These are phyloP conservation scores for Sequoia sempervirens DNA, from an alignment of 75 land plant species.

Conservation along the genomic window DNA sequence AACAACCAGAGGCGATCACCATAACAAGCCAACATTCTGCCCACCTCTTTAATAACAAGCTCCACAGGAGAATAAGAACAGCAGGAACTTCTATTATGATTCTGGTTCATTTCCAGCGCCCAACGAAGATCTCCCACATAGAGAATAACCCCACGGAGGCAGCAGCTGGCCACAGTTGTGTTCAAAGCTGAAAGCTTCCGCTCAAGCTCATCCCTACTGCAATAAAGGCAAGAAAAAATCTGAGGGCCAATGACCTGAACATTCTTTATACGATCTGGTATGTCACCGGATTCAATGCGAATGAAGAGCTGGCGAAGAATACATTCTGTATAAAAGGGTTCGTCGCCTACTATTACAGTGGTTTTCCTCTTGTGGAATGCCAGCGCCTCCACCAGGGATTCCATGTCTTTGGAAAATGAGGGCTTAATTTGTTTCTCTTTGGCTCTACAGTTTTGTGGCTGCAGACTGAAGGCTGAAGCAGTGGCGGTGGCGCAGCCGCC, in stretches of 20 bases:
- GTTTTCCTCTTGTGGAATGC: constrained; percentile 32
- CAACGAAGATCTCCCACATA: constrained; percentile 78
- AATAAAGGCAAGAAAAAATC: constrained; percentile 30
- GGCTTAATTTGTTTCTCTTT: neutral
- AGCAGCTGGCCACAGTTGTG: constrained; percentile 39
- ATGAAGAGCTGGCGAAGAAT: constrained; percentile 45
- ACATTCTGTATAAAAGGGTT: constrained; percentile 29
- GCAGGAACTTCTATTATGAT: constrained; percentile 11
- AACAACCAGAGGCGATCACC: constrained; percentile 41
- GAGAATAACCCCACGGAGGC: constrained; percentile 49
- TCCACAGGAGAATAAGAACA: constrained; percentile 42
- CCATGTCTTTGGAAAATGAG: constrained; percentile 32
- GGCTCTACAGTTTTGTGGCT: neutral
- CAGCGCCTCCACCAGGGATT: constrained; percentile 33
- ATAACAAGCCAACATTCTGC: constrained; percentile 22
- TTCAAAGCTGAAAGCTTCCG: constrained; percentile 63
- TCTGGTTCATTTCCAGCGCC: constrained; percentile 45
- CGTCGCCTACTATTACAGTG: constrained; percentile 61
- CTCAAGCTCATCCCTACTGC: constrained; percentile 51
- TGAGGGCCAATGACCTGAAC: constrained; percentile 54
- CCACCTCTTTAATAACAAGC: constrained; percentile 30
- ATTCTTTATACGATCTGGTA: constrained; percentile 25
- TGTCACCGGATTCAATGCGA: constrained; percentile 47
- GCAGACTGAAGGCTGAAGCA: neutral
- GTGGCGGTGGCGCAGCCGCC: too few relatives aligned